phyloP scores from a whole-genome alignment of 2,329 filamentous ascomycete species.

The Alternaria burnsii region DNA sequence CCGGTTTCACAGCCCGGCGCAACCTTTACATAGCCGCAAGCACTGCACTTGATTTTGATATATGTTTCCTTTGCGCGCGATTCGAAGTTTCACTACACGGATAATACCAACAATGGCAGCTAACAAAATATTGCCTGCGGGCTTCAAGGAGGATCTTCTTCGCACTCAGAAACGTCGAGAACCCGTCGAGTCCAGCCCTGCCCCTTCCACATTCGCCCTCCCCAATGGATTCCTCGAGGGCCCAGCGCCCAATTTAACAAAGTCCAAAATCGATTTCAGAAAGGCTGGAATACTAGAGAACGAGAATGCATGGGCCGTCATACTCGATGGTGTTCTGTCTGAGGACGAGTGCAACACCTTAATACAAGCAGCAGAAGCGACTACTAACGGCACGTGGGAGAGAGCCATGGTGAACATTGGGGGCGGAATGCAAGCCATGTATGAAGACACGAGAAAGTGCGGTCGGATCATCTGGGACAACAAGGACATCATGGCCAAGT shows the following conservation, averaged over 20 bases:
- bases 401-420: slow-evolving; percentile 75
- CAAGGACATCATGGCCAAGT: slow-evolving; percentile 65
- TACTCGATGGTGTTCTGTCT: slow-evolving; percentile 71
- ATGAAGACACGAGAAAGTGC: slow-evolving; percentile 70
- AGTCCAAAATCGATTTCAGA: slow-evolving; percentile 64
- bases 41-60: not conserved
- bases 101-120: slow-evolving; percentile 7
- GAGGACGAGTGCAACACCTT: slow-evolving; percentile 66
- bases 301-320: slow-evolving; percentile 63
- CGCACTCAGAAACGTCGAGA: not conserved
- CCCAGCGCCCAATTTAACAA: slow-evolving; percentile 57
- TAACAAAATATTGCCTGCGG: not conserved
- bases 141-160: not conserved
- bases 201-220: slow-evolving; percentile 45
- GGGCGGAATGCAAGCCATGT: slow-evolving; percentile 65
- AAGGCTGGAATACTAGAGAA: slow-evolving; percentile 60
- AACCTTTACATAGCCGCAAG: not conserved
- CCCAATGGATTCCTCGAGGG: slow-evolving; percentile 59
- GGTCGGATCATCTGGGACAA: slow-evolving; percentile 81
- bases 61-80: not conserved
- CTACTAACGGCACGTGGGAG: slow-evolving; percentile 62
- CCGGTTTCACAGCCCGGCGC: slow-evolving; percentile 1
- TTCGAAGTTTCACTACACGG: not conserved
- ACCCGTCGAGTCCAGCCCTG: not conserved
- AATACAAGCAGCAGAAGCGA: slow-evolving; percentile 43